Conservation (phyloP, 2,329 filamentous ascomycete species). For the Zymoseptoria brevis region DNA sequence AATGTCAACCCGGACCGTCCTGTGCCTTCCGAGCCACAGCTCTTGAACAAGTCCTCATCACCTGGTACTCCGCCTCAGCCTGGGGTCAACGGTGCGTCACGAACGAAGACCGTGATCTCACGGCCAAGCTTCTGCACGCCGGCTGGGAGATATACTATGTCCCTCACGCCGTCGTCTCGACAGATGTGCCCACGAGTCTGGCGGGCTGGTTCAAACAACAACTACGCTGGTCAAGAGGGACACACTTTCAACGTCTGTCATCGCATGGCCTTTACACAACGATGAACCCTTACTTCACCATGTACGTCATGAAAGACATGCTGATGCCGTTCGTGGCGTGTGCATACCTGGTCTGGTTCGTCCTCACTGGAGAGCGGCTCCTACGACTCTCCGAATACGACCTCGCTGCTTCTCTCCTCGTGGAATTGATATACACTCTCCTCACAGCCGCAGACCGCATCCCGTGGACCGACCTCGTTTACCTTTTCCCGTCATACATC, state of each 20-base stretch:
- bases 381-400: too few relatives aligned
- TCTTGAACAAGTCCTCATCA: background rate
- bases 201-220: background rate
- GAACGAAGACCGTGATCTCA: background rate
- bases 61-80: background rate
- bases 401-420: too few relatives aligned
- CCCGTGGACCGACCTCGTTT: too few relatives aligned
- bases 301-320: too few relatives aligned
- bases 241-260: background rate
- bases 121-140: background rate
- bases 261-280: too few relatives aligned
- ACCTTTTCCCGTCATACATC: too few relatives aligned
- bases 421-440: too few relatives aligned
- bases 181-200: background rate
- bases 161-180: background rate
- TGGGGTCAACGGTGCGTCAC: background rate
- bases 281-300: too few relatives aligned
- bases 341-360: too few relatives aligned
- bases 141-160: background rate
- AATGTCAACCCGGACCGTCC: background rate
- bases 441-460: too few relatives aligned
- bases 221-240: background rate
- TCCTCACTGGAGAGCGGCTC: too few relatives aligned
- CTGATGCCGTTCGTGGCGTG: too few relatives aligned
- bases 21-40: background rate